phyloP scores from a whole-genome alignment of 2,329 filamentous ascomycete species.

The Ophiobolus disseminans region DNA sequence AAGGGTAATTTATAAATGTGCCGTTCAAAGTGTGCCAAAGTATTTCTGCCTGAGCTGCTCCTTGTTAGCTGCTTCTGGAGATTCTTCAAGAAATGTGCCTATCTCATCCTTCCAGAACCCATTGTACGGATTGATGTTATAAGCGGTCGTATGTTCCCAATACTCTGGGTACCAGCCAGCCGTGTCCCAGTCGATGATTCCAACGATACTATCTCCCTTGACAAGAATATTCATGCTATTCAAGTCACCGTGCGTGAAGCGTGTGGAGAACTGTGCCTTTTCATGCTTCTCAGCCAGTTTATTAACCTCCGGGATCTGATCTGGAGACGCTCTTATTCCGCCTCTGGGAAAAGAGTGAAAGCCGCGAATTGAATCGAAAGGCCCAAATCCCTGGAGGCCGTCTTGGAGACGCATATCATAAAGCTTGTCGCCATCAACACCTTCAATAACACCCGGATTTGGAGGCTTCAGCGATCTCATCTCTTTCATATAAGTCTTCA shows the following conservation, averaged over 20 bases:
- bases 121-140: background rate
- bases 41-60: background rate
- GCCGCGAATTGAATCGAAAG: conserved; percentile 43
- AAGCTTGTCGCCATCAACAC: conserved; percentile 25
- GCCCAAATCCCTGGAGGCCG: conserved; percentile 34
- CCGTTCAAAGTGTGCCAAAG: background rate
- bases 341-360: conserved; percentile 50
- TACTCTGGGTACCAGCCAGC: conserved; percentile 59
- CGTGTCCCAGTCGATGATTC: conserved; percentile 58
- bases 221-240: conserved; percentile 55
- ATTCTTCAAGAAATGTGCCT: background rate
- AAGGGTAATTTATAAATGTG: background rate
- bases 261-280: conserved; percentile 42
- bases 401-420: conserved; percentile 35
- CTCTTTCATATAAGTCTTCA: conserved; percentile 26
- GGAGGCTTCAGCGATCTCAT: conserved; percentile 19
- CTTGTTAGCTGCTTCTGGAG: background rate
- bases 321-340: conserved; percentile 20
- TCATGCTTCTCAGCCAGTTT: conserved; percentile 20
- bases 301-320: conserved; percentile 15
- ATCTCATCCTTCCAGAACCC: background rate
- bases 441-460: conserved; percentile 17
- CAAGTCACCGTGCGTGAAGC: conserved; percentile 62
- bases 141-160: conserved; percentile 49
- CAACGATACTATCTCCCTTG: conserved; percentile 51